Conservation (phyloP, 2,329 filamentous ascomycete species). For the Macroventuria anomochaeta region DNA sequence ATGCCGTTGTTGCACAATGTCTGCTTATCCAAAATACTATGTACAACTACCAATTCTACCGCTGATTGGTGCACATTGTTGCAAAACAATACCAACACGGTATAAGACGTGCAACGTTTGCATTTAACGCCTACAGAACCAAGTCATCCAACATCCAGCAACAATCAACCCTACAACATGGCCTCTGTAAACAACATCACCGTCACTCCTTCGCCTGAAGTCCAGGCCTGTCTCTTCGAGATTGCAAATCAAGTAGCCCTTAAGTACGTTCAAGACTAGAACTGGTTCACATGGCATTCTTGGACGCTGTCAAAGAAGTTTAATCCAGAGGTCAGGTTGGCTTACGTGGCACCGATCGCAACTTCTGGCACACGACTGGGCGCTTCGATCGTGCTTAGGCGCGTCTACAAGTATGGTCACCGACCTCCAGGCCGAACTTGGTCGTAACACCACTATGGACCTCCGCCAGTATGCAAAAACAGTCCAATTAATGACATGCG, state of each 20-base stretch:
- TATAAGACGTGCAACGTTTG: background rate
- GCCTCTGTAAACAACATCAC: background rate
- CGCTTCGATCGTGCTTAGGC: background rate
- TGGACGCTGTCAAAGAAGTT: constrained; percentile 4
- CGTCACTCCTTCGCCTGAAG: background rate
- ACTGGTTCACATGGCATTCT: constrained; percentile 5
- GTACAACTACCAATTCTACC: background rate
- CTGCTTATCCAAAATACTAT: background rate
- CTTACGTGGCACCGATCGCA: background rate
- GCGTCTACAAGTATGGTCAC: background rate
- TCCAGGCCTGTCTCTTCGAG: background rate
- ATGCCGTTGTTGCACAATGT: background rate
- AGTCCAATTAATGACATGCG: background rate
- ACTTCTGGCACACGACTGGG: background rate
- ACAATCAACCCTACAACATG: background rate
- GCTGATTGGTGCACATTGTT: background rate
- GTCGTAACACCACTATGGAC: background rate
- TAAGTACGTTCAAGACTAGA: background rate
- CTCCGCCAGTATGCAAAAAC: background rate
- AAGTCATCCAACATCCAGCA: background rate
- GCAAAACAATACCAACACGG: background rate
- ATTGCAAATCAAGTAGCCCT: background rate
- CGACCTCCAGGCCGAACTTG: background rate
- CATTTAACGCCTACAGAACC: background rate
- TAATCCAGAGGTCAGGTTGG: background rate